These are phyloP conservation scores for Suillus tomentosus DNA, from an alignment of 768 basidiomycete species.

Conservation along the genomic window DNA sequence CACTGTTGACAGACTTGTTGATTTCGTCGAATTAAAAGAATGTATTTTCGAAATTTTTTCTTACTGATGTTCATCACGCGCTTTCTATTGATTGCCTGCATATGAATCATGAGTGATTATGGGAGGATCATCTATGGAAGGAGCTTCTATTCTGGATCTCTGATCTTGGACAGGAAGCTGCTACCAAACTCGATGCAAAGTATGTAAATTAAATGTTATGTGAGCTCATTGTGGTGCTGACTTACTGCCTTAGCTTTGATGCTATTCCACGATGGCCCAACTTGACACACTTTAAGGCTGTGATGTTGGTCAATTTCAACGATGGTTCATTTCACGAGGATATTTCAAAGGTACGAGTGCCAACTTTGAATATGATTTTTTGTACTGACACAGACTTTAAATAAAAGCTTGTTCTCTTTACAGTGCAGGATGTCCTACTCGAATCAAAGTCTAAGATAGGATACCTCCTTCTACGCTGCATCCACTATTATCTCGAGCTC, in stretches of 20 bases:
- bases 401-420: constrained; percentile 33
- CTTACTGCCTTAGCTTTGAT: constrained; percentile 24
- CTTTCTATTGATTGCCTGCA: constrained; percentile 43
- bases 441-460: constrained; percentile 15
- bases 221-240: constrained; percentile 3
- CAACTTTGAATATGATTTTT: neutral
- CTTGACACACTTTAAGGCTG: constrained; percentile 35
- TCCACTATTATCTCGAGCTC: constrained; percentile 34
- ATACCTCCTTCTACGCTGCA: constrained; percentile 29
- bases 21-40: constrained; percentile 13
- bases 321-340: constrained; percentile 40
- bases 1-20: neutral
- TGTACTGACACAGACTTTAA: neutral
- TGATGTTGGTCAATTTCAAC: constrained; percentile 31
- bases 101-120: constrained; percentile 35
- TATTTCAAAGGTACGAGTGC: constrained; percentile 33
- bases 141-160: constrained; percentile 24
- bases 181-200: constrained; percentile 20
- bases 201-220: constrained; percentile 16
- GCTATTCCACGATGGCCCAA: constrained; percentile 35
- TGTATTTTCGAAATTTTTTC: constrained; percentile 38
- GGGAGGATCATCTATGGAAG: constrained; percentile 33
- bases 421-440: constrained; percentile 26
- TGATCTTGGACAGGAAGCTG: constrained; percentile 12
- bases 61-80: constrained; percentile 37